phyloP scores from a whole-genome alignment of 164 flowering plant genomes.

The Taxillus chinensis region DNA sequence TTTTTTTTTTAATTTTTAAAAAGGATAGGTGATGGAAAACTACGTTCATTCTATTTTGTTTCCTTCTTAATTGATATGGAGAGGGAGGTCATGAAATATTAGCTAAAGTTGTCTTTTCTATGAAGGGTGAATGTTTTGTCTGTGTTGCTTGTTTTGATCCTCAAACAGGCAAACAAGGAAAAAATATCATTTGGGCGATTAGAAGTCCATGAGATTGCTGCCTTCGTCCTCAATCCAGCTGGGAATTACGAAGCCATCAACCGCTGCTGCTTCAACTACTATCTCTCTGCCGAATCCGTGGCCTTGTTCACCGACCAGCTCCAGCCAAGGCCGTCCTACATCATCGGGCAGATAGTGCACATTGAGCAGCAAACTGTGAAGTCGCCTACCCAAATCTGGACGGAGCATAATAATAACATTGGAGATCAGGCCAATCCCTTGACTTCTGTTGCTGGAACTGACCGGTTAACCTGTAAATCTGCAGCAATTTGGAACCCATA shows the following conservation, averaged over 20 bases:
- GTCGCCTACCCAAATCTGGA: slow-evolving; percentile 10
- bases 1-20: no score
- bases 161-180: slow-evolving; percentile 80
- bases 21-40: no score
- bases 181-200: slow-evolving; percentile 79
- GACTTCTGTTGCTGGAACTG: slow-evolving; percentile 36
- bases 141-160: neutral
- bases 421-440: slow-evolving; percentile 30
- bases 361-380: slow-evolving; percentile 66
- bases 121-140: no score
- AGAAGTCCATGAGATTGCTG: slow-evolving; percentile 88
- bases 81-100: no score
- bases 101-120: no score
- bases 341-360: slow-evolving; percentile 93
- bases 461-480: slow-evolving; percentile 23
- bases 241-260: slow-evolving; percentile 87
- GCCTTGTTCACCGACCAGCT: slow-evolving; percentile 77
- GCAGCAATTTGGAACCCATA: slow-evolving; percentile 46
- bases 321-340: slow-evolving; percentile 58
- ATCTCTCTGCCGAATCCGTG: slow-evolving; percentile 80
- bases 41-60: no score
- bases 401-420: slow-evolving; percentile 13
- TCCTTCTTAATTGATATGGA: no score
- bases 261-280: slow-evolving; percentile 71
- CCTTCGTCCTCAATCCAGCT: slow-evolving; percentile 65